These are phyloP conservation scores for Gamsiella multidivaricata DNA, from an alignment of 192 early-diverging fungal genomes.

Conservation along the genomic window DNA sequence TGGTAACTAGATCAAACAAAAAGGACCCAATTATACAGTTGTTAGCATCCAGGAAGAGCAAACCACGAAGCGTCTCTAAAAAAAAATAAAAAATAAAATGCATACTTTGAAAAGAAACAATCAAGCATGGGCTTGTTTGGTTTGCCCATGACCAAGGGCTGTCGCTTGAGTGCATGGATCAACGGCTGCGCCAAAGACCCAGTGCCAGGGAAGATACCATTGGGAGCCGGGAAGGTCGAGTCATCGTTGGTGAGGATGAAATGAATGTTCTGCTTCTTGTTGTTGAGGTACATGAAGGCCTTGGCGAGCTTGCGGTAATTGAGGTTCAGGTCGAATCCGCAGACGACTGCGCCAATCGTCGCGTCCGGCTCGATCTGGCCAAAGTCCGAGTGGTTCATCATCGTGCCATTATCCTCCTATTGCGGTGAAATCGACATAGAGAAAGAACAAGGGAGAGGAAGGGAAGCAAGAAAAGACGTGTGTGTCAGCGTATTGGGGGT, in stretches of 20 bases:
- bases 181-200: conserved; percentile 86
- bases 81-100: neutral
- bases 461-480: too few relatives aligned
- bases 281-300: conserved; percentile 85
- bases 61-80: neutral
- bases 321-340: conserved; percentile 92
- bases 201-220: conserved; percentile 81
- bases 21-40: neutral
- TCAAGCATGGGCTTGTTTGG: conserved; percentile 95
- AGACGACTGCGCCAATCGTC: conserved; percentile 88
- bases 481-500: too few relatives aligned
- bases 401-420: conserved; percentile 35
- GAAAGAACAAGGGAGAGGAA: neutral
- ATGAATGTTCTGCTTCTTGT: conserved; percentile 71
- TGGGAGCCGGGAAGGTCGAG: conserved; percentile 86
- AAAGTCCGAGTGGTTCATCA: conserved; percentile 37
- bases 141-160: conserved; percentile 94
- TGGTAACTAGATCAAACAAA: conserved; percentile 56
- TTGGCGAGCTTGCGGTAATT: conserved; percentile 94
- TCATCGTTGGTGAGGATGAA: conserved; percentile 97
- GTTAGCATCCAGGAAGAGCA: neutral
- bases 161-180: conserved; percentile 75
- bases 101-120: conserved; percentile 85
- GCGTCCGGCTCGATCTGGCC: conserved; percentile 49
- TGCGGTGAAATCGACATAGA: neutral